Conservation (phyloP, 257 asterid species). For the Fraxinus cuspidata region DNA sequence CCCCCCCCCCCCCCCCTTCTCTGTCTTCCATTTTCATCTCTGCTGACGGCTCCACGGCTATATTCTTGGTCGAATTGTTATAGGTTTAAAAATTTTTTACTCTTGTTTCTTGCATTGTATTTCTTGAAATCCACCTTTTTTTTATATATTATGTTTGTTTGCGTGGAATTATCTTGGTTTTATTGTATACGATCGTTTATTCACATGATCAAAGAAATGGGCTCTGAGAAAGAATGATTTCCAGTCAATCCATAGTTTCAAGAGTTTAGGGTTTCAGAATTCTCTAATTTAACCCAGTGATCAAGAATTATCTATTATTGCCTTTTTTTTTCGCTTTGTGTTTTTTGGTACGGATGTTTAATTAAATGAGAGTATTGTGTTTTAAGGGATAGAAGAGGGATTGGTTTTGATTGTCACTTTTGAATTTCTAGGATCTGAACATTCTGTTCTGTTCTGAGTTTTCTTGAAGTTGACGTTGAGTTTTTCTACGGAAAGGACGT, state of each 20-base stretch:
- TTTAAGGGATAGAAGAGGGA: neutral
- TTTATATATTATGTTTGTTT: neutral
- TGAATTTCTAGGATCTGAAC: neutral
- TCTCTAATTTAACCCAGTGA: constrained; percentile 9
- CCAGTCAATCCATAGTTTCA: constrained; percentile 11
- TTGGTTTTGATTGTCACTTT: constrained; percentile 4
- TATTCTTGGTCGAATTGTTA: constrained; percentile 23
- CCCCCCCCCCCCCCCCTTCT: neutral
- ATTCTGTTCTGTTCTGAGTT: neutral
- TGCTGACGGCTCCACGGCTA: constrained; percentile 26
- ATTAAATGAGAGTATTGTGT: neutral
- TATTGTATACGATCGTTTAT: constrained; percentile 11
- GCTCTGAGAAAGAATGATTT: constrained; percentile 21
- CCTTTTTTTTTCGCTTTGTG: neutral
- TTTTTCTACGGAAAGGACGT: neutral
- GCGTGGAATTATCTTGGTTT: constrained; percentile 19
- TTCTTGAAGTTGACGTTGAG: constrained; percentile 16
- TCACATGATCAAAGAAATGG: neutral
- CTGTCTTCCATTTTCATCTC: constrained; percentile 12
- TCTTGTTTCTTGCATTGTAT: neutral
- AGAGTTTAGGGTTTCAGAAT: constrained; percentile 11
- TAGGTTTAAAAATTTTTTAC: constrained; percentile 26
- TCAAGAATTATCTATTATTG: constrained; percentile 5
- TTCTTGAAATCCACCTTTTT: constrained; percentile 2
- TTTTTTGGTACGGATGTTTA: constrained; percentile 3